Evolutionary conservation across 805 yeast species (phyloP).

Genomic region (Wickerhamiella siamensis): DNA sequence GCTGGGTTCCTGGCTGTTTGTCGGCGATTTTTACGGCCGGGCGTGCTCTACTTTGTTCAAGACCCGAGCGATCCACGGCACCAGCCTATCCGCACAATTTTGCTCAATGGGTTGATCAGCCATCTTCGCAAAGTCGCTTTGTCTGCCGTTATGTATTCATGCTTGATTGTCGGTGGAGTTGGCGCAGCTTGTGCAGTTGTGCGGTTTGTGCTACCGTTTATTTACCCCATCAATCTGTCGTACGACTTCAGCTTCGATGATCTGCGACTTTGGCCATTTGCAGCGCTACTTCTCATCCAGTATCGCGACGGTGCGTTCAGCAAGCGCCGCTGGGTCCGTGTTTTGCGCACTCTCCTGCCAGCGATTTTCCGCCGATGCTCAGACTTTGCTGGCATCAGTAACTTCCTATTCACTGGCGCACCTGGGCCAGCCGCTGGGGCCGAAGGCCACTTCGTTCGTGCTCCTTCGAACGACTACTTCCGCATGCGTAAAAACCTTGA

Average conservation of each 20-base stretch:
- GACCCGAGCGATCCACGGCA: slow-evolving; percentile 91
- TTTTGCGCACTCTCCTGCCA: neutral
- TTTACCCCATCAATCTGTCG: slow-evolving; percentile 20
- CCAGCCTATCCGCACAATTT: slow-evolving; percentile 71
- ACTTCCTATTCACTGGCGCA: slow-evolving; percentile 25
- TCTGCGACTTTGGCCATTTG: slow-evolving; percentile 10
- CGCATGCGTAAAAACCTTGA: slow-evolving; percentile 43
- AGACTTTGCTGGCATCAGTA: neutral
- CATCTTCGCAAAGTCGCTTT: slow-evolving; percentile 66
- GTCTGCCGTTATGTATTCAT: slow-evolving; percentile 30
- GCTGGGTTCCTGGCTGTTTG: slow-evolving; percentile 80
- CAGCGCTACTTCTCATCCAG: slow-evolving; percentile 3
- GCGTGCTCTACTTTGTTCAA: slow-evolving; percentile 79
- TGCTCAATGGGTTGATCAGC: slow-evolving; percentile 56
- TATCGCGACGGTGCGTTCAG: slow-evolving; percentile 25
- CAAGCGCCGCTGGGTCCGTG: neutral
- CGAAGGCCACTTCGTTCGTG: slow-evolving; percentile 71
- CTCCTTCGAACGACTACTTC: slow-evolving; percentile 70
- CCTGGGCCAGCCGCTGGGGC: slow-evolving; percentile 30
- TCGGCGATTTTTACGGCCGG: slow-evolving; percentile 65
- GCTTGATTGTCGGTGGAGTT: slow-evolving; percentile 59
- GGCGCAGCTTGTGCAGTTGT: slow-evolving; percentile 46
- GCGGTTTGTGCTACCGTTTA: slow-evolving; percentile 20
- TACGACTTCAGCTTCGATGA: slow-evolving; percentile 3
- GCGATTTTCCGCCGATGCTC: neutral